Conservation (phyloP, 2,329 filamentous ascomycete species). For the Cercospora sojina region DNA sequence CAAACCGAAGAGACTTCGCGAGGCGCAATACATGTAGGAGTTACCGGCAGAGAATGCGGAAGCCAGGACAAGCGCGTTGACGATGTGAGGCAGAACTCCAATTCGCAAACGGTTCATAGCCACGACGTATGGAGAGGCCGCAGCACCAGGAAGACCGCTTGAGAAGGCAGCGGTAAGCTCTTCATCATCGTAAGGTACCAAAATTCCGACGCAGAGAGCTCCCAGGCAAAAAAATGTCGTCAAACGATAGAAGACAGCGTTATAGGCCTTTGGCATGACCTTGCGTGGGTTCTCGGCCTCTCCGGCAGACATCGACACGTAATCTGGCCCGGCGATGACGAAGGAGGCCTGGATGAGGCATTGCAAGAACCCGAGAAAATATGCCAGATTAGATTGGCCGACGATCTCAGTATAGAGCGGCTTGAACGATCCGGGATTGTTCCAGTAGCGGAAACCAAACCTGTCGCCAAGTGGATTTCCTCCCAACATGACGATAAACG, state of each 20-base stretch:
- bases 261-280: constrained; percentile 71
- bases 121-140: constrained; percentile 62
- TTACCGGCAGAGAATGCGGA: constrained; percentile 68
- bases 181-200: constrained; percentile 67
- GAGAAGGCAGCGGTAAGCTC: constrained; percentile 60
- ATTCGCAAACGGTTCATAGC: constrained; percentile 68
- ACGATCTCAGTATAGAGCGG: constrained; percentile 50
- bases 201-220: constrained; percentile 67
- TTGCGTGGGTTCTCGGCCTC: constrained; percentile 69
- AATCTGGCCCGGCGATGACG: constrained; percentile 66
- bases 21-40: constrained; percentile 65
- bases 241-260: constrained; percentile 75
- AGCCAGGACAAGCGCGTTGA: constrained; percentile 64
- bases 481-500: constrained; percentile 76
- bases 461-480: constrained; percentile 71
- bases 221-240: constrained; percentile 74
- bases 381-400: constrained; percentile 63
- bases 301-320: constrained; percentile 64
- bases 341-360: constrained; percentile 71
- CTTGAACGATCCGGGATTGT: constrained; percentile 60
- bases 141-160: constrained; percentile 53
- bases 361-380: constrained; percentile 72
- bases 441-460: constrained; percentile 71
- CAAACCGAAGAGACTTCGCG: constrained; percentile 64
- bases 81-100: constrained; percentile 63